Percentiles rank a stretch among this genome's conserved stretches.
Evolutionary conservation across 208 protist species (phyloP).

Genomic region (Leptomonas seymouri): DNA sequence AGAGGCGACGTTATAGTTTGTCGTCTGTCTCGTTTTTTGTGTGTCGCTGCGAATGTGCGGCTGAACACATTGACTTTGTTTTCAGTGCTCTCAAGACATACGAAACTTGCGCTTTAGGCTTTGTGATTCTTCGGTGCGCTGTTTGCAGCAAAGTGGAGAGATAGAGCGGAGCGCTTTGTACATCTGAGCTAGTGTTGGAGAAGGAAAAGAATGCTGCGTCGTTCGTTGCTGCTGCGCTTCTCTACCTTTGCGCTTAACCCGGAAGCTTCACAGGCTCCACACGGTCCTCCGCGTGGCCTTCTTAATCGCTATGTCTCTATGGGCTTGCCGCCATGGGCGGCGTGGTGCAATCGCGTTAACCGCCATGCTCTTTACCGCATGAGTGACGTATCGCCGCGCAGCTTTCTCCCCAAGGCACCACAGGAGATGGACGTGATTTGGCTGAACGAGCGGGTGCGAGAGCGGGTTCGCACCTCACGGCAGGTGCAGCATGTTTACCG

Average conservation of each 20-base stretch:
- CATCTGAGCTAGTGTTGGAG: not conserved
- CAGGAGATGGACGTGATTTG: slow-evolving; percentile 94
- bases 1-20: too few relatives aligned
- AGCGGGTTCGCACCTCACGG: slow-evolving; percentile 87
- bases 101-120: too few relatives aligned
- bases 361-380: slow-evolving; percentile 87
- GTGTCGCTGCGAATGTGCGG: not conserved
- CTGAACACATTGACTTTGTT: not conserved
- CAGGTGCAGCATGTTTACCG: slow-evolving; percentile 90
- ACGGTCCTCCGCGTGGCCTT: slow-evolving; percentile 84
- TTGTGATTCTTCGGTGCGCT: too few relatives aligned
- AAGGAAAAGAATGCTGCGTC: slow-evolving; percentile 29
- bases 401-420: slow-evolving; percentile 74
- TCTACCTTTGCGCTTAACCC: slow-evolving; percentile 85
- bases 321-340: slow-evolving; percentile 90
- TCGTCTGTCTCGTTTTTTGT: not conserved
- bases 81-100: too few relatives aligned
- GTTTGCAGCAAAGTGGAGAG: too few relatives aligned
- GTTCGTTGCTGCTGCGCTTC: slow-evolving; percentile 42
- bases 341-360: slow-evolving; percentile 89
- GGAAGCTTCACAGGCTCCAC: slow-evolving; percentile 80
- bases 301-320: slow-evolving; percentile 91
- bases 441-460: slow-evolving; percentile 89
- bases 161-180: not conserved
- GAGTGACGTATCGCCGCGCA: slow-evolving; percentile 74